phyloP scores from a whole-genome alignment of 495 filamentous ascomycete species.

The Penicillium bialowiezense region DNA sequence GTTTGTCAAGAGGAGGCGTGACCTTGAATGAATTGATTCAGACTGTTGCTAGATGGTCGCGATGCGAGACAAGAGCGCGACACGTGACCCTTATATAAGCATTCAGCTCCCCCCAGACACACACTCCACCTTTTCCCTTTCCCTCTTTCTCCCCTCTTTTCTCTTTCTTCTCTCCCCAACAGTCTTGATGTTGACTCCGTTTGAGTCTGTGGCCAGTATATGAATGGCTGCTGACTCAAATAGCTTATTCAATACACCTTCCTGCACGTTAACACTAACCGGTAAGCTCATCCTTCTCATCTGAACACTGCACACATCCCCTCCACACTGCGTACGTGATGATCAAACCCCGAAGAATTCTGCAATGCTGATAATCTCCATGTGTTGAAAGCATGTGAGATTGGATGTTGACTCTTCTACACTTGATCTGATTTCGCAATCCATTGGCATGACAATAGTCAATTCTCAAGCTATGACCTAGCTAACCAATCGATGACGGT shows the following conservation, averaged over 20 bases:
- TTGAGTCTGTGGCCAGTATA: too few species aligned
- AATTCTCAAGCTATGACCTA: neutral
- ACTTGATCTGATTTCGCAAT: slow-evolving; percentile 51
- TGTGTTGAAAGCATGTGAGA: slow-evolving; percentile 32
- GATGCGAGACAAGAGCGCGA: slow-evolving; percentile 1
- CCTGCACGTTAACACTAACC: neutral
- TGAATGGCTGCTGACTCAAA: too few species aligned
- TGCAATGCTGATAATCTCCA: slow-evolving; percentile 57
- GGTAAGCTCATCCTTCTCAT: slow-evolving; percentile 6
- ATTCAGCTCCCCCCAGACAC: neutral
- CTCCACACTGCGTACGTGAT: too few species aligned
- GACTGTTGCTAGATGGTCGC: slow-evolving; percentile 1
- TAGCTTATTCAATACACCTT: too few species aligned
- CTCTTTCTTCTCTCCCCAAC: neutral
- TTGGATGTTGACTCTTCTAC: slow-evolving; percentile 54
- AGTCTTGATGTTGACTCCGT: neutral
- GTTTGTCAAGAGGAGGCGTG: neutral
- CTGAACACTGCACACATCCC: neutral
- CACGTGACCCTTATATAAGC: neutral
- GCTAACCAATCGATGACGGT: slow-evolving; percentile 7
- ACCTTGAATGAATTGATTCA: neutral
- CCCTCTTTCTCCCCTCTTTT: neutral
- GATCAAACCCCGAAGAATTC: slow-evolving; percentile 53
- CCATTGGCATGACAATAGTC: neutral
- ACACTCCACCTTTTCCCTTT: neutral